Evolutionary conservation across 2,329 filamentous ascomycete species (phyloP).

Genomic region (Mycocentrospora acerina): DNA sequence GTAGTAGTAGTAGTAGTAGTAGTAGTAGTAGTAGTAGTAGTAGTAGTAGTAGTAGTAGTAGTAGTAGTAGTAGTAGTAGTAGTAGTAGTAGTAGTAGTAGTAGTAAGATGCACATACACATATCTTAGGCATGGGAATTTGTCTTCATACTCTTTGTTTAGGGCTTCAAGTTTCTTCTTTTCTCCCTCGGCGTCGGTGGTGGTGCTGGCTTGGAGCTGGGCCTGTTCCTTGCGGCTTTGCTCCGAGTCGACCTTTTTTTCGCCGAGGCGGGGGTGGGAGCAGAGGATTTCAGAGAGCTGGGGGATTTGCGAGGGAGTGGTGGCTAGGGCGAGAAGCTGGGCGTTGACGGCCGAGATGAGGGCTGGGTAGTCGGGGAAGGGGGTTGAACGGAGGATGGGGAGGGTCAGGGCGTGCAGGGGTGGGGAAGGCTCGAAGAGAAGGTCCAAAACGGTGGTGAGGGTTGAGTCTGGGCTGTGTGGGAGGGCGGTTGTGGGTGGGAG

Average conservation of each 20-base stretch:
- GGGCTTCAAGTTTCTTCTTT: slow-evolving; percentile 54
- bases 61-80: no score
- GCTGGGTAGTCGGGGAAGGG: slow-evolving; percentile 67
- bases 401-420: slow-evolving; percentile 69
- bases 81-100: no score
- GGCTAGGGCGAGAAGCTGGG: slow-evolving; percentile 56
- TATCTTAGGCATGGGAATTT: slow-evolving; percentile 80
- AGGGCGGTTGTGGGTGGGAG: slow-evolving; percentile 64
- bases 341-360: slow-evolving; percentile 67
- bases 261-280: slow-evolving; percentile 80
- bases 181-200: slow-evolving; percentile 53
- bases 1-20: no score
- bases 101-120: slow-evolving; percentile 60
- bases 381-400: slow-evolving; percentile 64
- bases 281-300: slow-evolving; percentile 71
- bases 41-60: no score
- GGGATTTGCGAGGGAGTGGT: slow-evolving; percentile 48
- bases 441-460: slow-evolving; percentile 65
- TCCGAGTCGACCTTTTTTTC: slow-evolving; percentile 79
- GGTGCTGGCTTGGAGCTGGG: slow-evolving; percentile 65
- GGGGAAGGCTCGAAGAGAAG: slow-evolving; percentile 81
- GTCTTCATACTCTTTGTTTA: slow-evolving; percentile 81
- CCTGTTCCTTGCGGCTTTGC: slow-evolving; percentile 80
- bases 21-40: no score
- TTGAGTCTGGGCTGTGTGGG: slow-evolving; percentile 55